Evolutionary conservation across 2,329 filamentous ascomycete species (phyloP), one percentile per base, ranked within the genome.

Genomic region (Claviceps africana): DNA sequence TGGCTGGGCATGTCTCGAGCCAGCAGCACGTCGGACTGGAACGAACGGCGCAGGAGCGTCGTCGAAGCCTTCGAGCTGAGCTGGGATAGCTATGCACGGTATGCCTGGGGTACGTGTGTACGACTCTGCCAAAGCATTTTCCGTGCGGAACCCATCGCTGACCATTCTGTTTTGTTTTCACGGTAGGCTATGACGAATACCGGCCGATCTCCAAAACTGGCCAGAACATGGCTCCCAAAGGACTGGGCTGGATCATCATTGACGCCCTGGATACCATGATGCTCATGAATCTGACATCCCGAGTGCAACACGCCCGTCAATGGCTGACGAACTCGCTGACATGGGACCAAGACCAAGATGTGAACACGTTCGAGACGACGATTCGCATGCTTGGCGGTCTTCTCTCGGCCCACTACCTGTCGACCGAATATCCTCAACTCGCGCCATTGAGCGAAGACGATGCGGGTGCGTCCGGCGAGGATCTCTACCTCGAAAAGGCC

Each of bases 181-280:
- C 13, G 6, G n/a, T 15, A 85, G 82, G 88, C 35, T 83, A 83
- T 61, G 93, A 98, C 65, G 84, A 93, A 67, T 98, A 86, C 65
- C 82, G 88, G 60, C 93, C 93, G 1, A 70, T 91, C 30, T 82
- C 86, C 6, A 93, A 93, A 65, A 81, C 72, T 19, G 87, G 88
- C 48, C 76, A 75, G 50, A 82, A 93, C 61, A 97, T 98, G 91
- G 83, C 88, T 7, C 77, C 85, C 3, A 82, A 88, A 56, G 93
- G 91, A 28, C 77, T 98, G 69, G 93, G 93, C 31, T 98, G 94
- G 93, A 97, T 97, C 62, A 96, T 98, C 56, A 85, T 98, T 53
- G 93, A 98, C 70, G 83, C 91, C 13, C 73, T 98, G 56, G 93
- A 98, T 67, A 98, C 93, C 1, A 79, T 97, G 76, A 98, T 98